phyloP scores from a whole-genome alignment of 1,284 basidiomycete genomes.

The Lignosus rhinocerotis region DNA sequence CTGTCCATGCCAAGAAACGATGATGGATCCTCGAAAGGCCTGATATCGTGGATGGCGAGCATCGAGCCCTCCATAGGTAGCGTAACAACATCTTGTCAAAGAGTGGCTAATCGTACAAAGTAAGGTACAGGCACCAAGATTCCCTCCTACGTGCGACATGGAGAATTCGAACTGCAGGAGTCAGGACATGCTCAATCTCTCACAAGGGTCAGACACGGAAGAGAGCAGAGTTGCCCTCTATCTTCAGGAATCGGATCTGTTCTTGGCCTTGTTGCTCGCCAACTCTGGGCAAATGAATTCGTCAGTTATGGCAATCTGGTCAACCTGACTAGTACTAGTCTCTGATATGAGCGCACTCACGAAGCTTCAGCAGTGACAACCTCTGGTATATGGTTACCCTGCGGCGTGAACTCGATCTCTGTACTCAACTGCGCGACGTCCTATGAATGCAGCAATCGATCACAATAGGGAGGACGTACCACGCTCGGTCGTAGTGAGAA shows the following conservation, averaged over 20 bases:
- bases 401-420: slow-evolving; percentile 23
- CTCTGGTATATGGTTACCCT: slow-evolving; percentile 13
- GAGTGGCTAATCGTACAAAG: too few species aligned
- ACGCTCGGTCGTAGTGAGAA: slow-evolving; percentile 7
- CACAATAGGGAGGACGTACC: slow-evolving; percentile 4
- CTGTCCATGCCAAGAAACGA: background rate
- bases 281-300: slow-evolving; percentile 1
- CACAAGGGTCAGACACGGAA: slow-evolving; percentile 7
- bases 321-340: too few species aligned
- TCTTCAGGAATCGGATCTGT: slow-evolving; percentile 19
- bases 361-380: slow-evolving; percentile 26
- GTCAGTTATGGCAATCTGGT: background rate
- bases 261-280: slow-evolving; percentile 10
- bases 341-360: slow-evolving; percentile 13
- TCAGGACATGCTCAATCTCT: too few species aligned
- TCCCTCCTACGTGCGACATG: too few species aligned
- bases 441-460: background rate
- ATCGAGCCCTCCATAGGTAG: too few species aligned
- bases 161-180: too few species aligned
- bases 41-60: too few species aligned
- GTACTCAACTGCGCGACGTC: slow-evolving; percentile 12
- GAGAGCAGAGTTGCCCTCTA: slow-evolving; percentile 18
- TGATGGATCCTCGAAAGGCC: background rate
- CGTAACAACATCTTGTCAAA: too few species aligned
- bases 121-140: too few species aligned